Evolutionary conservation across 345 rosid species (phyloP).

Genomic region (Eucalyptus sp.): DNA sequence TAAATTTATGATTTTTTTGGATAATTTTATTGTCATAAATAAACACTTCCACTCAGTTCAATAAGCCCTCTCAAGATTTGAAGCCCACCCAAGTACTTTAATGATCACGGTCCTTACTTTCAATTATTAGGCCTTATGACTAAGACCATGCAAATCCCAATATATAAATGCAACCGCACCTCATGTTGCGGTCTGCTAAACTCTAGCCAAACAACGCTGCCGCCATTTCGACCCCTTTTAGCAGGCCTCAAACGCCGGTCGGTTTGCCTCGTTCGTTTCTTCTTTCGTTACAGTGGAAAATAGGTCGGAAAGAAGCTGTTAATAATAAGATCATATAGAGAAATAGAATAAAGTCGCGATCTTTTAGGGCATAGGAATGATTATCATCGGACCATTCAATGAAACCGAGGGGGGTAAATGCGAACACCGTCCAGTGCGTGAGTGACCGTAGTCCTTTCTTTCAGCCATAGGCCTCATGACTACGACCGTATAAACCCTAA

Average conservation of each 20-base stretch:
- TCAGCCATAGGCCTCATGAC: not conserved
- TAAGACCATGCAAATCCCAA: not conserved
- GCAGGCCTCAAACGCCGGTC: too few species aligned
- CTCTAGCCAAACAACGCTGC: not conserved
- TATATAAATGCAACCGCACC: not conserved
- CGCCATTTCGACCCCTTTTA: too few species aligned
- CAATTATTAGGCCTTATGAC: not conserved
- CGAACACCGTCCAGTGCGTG: not conserved
- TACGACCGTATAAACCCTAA: not conserved
- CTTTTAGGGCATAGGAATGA: too few species aligned
- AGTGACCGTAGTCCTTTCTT: not conserved
- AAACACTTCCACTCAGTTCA: not conserved
- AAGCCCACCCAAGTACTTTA: not conserved
- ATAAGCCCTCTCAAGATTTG: not conserved
- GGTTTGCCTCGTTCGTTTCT: too few species aligned
- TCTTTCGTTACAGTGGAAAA: too few species aligned
- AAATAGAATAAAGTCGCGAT: too few species aligned
- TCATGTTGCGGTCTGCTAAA: not conserved
- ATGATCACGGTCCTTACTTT: not conserved
- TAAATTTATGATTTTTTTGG: accelerated
- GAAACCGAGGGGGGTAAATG: too few species aligned
- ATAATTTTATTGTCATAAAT: too few species aligned
- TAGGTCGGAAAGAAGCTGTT: too few species aligned
- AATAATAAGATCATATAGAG: too few species aligned
- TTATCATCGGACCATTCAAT: too few species aligned